A percentile compares a stretch with the other conserved stretches of the same genome.
Conservation (phyloP, 2,329 filamentous ascomycete genomes). For the Thermomyces lanuginosus region DNA sequence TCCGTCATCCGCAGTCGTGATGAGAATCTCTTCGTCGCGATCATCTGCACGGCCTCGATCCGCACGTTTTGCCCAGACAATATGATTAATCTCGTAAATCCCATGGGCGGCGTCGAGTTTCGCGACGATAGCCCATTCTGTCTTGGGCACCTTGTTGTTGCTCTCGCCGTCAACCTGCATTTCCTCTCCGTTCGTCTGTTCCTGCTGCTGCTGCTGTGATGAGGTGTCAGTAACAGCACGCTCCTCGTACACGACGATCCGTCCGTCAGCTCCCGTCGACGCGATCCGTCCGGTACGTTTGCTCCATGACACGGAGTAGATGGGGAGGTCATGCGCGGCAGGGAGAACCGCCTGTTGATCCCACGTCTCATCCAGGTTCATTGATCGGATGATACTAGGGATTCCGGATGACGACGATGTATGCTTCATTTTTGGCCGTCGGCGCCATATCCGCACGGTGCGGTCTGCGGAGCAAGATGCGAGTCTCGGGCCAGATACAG, state of each 20-base stretch:
- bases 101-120: constrained; percentile 63
- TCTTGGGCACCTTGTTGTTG: constrained; percentile 12
- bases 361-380: constrained; percentile 66
- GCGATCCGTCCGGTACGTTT: constrained; percentile 57
- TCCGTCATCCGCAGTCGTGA: constrained; percentile 88
- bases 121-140: constrained; percentile 56
- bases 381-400: constrained; percentile 75
- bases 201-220: too few species aligned
- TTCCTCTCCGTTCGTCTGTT: constrained; percentile 9
- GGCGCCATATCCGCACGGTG: constrained; percentile 63
- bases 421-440: constrained; percentile 35
- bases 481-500: constrained; percentile 42
- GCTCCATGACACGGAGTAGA: constrained; percentile 82
- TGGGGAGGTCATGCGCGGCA: constrained; percentile 55
- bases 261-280: constrained; percentile 78
- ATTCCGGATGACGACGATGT: constrained; percentile 33
- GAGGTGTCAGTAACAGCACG: constrained; percentile 14
- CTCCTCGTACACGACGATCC: constrained; percentile 65
- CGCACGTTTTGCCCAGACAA: constrained; percentile 67
- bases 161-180: constrained; percentile 12
- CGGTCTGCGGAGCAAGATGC: constrained; percentile 74
- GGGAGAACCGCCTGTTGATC: constrained; percentile 61
- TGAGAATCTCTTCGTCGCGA: constrained; percentile 57
- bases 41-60: constrained; percentile 44
- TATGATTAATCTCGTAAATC: constrained; percentile 86